Base-by-base conservation (phyloP, 1,139 yeast genomes). In the Pichia sp. region DNA sequence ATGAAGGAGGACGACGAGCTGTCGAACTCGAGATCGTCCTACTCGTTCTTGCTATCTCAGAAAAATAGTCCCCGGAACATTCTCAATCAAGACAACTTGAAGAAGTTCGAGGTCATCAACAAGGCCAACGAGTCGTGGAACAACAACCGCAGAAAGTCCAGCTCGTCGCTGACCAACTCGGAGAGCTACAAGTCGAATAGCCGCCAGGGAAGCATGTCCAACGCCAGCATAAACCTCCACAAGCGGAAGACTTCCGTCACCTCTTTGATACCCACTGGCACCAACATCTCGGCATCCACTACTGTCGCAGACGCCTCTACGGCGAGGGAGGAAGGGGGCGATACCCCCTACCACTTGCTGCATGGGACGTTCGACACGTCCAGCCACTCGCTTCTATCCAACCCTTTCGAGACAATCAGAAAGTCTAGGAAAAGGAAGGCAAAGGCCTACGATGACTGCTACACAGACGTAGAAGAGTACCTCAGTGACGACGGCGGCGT, bases 121-220 rank as follows among this genome's bases (percentile, higher is more conserved):
- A 64, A 59, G 51, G 70, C 70, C 5, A 70, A 70, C 54, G 66
- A 67, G 53, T 57, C 66, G 1, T 70, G 73, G 73, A 69, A 62
- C 47, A 61, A 66, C 45, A 61, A 61, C 49, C 55, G 62, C 38
- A 50, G 62, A 11, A 58, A 57, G 23, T 54, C 58, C 13, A 57
- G 56, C 7, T 52, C 57, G 11, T 59, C 61, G 5, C 13, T 57
- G 15, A 50, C 59, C 7, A 52, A 53, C 43, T 50, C 51, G 15
- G 58, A 53, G 45, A 49, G 54, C 42, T 44, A 49, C 19, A 45
- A 30, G 45, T 56, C 60, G 1, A 15, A 30, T 3, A 52, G 59
- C n/a, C 31, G 59, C 11, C 31, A 52, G 26, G 55, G 48, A 13
- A 54, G 57, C 45, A 23, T 48, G 15, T 43, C 59, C 4, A 53